Evolutionary conservation across 1,284 basidiomycete genomes (phyloP).

Genomic region (Irpex sp.): DNA sequence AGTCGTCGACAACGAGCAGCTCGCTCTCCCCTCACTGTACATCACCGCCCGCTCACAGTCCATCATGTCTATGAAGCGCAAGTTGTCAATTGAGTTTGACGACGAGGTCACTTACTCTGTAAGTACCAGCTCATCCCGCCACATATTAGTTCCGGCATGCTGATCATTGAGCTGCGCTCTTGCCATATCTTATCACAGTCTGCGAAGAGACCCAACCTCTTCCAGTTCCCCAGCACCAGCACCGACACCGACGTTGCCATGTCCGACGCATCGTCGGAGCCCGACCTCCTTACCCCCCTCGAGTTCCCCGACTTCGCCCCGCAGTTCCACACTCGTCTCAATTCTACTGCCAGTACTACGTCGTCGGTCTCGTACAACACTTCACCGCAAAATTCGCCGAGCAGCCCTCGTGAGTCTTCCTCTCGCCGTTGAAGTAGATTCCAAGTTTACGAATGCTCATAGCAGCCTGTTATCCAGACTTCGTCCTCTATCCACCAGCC

Average conservation of each 20-base stretch:
- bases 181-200: slow-evolving; percentile 31
- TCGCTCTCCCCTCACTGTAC: slow-evolving; percentile 4
- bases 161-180: slow-evolving; percentile 11
- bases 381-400: slow-evolving; percentile 31
- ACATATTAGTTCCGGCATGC: slow-evolving; percentile 18
- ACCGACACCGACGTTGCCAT: slow-evolving; percentile 64
- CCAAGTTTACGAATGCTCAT: slow-evolving; percentile 13
- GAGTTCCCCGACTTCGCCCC: slow-evolving; percentile 39
- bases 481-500: slow-evolving; percentile 55
- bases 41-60: background rate
- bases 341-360: slow-evolving; percentile 60
- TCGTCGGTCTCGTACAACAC: slow-evolving; percentile 39
- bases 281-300: slow-evolving; percentile 38
- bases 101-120: slow-evolving; percentile 40
- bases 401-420: slow-evolving; percentile 32
- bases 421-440: slow-evolving; percentile 6
- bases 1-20: slow-evolving; percentile 5
- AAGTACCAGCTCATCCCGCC: slow-evolving; percentile 22
- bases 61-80: slow-evolving; percentile 68
- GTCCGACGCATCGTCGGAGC: slow-evolving; percentile 55
- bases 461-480: slow-evolving; percentile 56
- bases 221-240: slow-evolving; percentile 68
- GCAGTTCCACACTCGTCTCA: slow-evolving; percentile 58
- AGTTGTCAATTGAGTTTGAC: slow-evolving; percentile 58
- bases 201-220: slow-evolving; percentile 66